Evolutionary conservation across 768 basidiomycete genomes (phyloP).

Genomic region (Ramaria sp.): DNA sequence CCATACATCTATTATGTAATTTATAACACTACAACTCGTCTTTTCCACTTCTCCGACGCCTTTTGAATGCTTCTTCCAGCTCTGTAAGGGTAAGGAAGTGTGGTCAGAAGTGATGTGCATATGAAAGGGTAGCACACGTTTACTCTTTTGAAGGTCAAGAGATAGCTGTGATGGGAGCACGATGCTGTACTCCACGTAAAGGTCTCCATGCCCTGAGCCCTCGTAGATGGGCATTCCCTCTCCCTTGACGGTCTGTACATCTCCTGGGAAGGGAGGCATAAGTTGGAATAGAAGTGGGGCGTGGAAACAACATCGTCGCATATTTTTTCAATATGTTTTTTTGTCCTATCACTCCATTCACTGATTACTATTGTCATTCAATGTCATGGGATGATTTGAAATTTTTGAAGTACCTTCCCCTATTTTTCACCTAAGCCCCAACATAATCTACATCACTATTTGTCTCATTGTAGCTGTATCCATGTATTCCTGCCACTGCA

Average conservation of each 20-base stretch:
- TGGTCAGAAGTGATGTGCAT: no score
- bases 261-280: conserved; percentile 43
- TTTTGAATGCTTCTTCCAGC: conserved; percentile 43
- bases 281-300: no score
- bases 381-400: no score
- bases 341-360: no score
- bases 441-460: no score
- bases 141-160: conserved; percentile 61
- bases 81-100: conserved; percentile 27
- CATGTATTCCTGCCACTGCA: no score
- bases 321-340: no score
- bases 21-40: conserved; percentile 28
- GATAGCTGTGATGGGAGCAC: conserved; percentile 72
- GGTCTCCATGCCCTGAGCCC: conserved; percentile 50
- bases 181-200: conserved; percentile 91
- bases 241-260: conserved; percentile 73
- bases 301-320: no score
- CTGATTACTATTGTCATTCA: no score
- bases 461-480: no score
- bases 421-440: no score
- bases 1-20: neutral
- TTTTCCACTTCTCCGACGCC: conserved; percentile 20
- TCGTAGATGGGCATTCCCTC: conserved; percentile 82
- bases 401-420: no score
- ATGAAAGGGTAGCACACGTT: conserved; percentile 22